Conservation (phyloP, 805 yeast species). For the Candida ovalis region DNA sequence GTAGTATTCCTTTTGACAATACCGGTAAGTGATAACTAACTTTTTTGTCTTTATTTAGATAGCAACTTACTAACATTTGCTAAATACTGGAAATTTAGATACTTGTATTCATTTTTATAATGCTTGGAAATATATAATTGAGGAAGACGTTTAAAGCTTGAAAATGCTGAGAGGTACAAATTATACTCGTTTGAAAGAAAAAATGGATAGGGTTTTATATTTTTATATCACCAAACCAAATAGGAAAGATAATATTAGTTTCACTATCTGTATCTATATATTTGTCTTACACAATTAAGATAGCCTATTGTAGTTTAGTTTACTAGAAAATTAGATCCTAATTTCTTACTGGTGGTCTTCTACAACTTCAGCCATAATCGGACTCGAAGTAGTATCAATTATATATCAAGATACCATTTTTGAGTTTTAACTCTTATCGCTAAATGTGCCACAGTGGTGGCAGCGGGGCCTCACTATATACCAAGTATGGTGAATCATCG, state of each 20-base stretch:
- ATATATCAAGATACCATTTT: no score
- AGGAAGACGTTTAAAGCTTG: no score
- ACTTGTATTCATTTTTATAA: neutral
- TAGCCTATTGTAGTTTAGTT: no score
- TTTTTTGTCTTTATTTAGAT: neutral
- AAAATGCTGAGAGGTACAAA: no score
- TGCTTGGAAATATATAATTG: neutral
- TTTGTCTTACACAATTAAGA: no score
- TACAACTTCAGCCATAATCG: no score
- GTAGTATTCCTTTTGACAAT: slow-evolving; percentile 31
- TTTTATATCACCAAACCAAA: neutral
- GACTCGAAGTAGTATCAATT: no score
- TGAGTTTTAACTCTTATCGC: no score
- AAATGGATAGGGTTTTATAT: no score
- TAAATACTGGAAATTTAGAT: neutral
- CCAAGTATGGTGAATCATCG: neutral
- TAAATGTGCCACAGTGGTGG: neutral
- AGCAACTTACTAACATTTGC: neutral
- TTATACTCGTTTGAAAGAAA: no score
- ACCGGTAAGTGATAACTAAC: slow-evolving; percentile 27
- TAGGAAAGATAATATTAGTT: neutral
- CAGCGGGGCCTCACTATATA: neutral
- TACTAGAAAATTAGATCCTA: no score
- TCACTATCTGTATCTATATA: neutral
- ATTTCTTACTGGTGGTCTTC: no score